Percentiles rank a stretch among this genome's conserved stretches.
These are phyloP conservation scores for Hypoxylon sp. DNA, from an alignment of 2,329 filamentous ascomycete species.

Conservation along the genomic window DNA sequence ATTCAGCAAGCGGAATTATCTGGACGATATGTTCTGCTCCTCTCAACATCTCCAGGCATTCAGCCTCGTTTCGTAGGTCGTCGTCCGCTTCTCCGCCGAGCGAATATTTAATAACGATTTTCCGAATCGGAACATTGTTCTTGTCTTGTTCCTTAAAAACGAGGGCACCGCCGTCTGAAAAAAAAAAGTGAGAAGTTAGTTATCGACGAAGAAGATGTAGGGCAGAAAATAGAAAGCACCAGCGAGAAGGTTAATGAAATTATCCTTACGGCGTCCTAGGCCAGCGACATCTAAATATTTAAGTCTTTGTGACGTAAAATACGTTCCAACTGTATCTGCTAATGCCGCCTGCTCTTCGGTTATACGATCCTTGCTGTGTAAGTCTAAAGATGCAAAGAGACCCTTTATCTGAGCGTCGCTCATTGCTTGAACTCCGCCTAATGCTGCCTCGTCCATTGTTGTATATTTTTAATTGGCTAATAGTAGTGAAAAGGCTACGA, in stretches of 20 bases:
- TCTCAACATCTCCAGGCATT: slow-evolving; percentile 15
- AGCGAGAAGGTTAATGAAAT: not conserved
- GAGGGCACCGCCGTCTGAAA: slow-evolving; percentile 31
- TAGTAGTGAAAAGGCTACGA: not conserved
- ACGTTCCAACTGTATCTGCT: slow-evolving; percentile 9
- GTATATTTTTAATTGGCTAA: not conserved
- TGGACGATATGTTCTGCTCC: slow-evolving; percentile 34
- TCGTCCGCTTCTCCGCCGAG: slow-evolving; percentile 7
- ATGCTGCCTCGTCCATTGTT: not conserved
- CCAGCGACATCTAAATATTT: slow-evolving; percentile 25
- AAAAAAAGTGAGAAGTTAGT: not conserved
- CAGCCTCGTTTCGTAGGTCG: slow-evolving; percentile 18
- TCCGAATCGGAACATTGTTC: not conserved
- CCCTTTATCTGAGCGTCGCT: too few species aligned
- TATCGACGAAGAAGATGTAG: not conserved
- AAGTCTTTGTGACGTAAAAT: slow-evolving; percentile 17
- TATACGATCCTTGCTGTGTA: not conserved
- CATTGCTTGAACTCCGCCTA: too few species aligned
- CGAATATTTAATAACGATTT: slow-evolving; percentile 36
- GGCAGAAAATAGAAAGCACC: not conserved
- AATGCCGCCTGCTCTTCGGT: not conserved
- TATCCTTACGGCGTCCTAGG: slow-evolving; percentile 31
- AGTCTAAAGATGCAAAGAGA: not conserved
- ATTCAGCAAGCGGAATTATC: slow-evolving; percentile 2
- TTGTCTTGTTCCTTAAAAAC: slow-evolving; percentile 18